A percentile compares a stretch with the other conserved stretches of the same genome.
These are phyloP conservation scores for Isoetes engelmannii DNA, from an alignment of 83 land plant genomes.

Conservation along the genomic window DNA sequence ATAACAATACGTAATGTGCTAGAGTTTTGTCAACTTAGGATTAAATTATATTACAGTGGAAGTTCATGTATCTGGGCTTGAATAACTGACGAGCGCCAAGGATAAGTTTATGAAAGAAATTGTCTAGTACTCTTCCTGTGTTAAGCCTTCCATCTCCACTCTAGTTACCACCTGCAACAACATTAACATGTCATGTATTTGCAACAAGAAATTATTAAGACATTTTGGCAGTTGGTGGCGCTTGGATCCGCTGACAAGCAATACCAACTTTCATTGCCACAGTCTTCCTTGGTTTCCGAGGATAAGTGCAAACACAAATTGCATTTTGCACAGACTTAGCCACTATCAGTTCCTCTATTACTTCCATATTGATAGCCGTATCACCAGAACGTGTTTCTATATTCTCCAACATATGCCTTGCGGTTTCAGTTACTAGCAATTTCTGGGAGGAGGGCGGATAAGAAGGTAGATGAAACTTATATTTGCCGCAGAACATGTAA, in stretches of 20 bases:
- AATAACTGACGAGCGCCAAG: constrained; percentile 59
- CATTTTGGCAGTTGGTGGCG: constrained; percentile 1
- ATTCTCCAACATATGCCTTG: background rate
- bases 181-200: constrained; percentile 4
- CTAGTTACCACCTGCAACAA: constrained; percentile 50
- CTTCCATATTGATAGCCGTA: constrained; percentile 18
- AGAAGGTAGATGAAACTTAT: too few relatives aligned
- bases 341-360: constrained; percentile 32
- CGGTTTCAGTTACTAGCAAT: constrained; percentile 23
- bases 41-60: too few relatives aligned
- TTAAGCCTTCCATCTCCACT: constrained; percentile 41
- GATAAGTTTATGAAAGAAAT: constrained; percentile 56
- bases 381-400: constrained; percentile 9
- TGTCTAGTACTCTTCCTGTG: constrained; percentile 75
- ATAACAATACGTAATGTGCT: too few relatives aligned
- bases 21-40: too few relatives aligned
- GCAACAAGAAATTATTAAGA: background rate
- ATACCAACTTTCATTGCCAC: constrained; percentile 74
- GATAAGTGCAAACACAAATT: constrained; percentile 59
- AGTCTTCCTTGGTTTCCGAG: constrained; percentile 48
- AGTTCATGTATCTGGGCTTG: constrained; percentile 77
- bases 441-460: constrained; percentile 17
- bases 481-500: too few relatives aligned
- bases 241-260: constrained; percentile 70
- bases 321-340: constrained; percentile 78